Evolutionary conservation across 1,284 basidiomycete species (phyloP).

Genomic region (Mixia osmundae): DNA sequence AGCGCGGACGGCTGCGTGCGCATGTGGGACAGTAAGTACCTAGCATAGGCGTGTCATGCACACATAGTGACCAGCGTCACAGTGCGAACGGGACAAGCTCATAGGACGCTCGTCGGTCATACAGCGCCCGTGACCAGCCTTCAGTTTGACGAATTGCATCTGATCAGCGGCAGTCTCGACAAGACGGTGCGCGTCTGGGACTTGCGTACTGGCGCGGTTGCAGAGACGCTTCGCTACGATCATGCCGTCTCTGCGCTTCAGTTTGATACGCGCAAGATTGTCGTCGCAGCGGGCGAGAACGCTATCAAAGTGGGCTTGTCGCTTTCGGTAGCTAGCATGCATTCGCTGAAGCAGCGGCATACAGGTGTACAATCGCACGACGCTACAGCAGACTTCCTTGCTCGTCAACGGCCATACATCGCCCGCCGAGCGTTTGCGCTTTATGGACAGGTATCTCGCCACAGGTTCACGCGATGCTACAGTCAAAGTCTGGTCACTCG

Average conservation of each 20-base stretch:
- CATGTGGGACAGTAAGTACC: conserved; percentile 89
- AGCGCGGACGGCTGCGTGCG: conserved; percentile 89
- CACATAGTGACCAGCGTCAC: background rate
- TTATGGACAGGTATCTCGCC: conserved; percentile 88
- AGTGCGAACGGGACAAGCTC: conserved; percentile 97
- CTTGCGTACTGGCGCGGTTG: conserved; percentile 62
- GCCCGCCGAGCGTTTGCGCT: conserved; percentile 71
- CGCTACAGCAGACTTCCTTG: conserved; percentile 61
- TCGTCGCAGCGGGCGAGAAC: conserved; percentile 83
- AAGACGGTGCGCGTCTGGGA: conserved; percentile 95
- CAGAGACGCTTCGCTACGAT: conserved; percentile 77
- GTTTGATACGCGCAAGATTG: conserved; percentile 77
- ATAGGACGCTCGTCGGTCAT: conserved; percentile 78
- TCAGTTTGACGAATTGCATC: conserved; percentile 89
- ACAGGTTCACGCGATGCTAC: conserved; percentile 32
- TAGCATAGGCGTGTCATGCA: background rate
- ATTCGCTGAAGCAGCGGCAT: conserved; percentile 1
- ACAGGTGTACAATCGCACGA: conserved; percentile 86
- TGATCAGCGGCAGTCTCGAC: conserved; percentile 77
- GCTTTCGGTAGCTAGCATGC: conserved; percentile 1
- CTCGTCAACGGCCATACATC: conserved; percentile 73
- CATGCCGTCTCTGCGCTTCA: conserved; percentile 75
- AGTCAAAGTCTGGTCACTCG: conserved; percentile 1
- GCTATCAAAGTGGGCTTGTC: conserved; percentile 46
- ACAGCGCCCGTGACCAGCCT: conserved; percentile 80